These are phyloP conservation scores for Zymoseptoria brevis DNA, from an alignment of 2,329 filamentous ascomycete genomes.

Conservation along the genomic window DNA sequence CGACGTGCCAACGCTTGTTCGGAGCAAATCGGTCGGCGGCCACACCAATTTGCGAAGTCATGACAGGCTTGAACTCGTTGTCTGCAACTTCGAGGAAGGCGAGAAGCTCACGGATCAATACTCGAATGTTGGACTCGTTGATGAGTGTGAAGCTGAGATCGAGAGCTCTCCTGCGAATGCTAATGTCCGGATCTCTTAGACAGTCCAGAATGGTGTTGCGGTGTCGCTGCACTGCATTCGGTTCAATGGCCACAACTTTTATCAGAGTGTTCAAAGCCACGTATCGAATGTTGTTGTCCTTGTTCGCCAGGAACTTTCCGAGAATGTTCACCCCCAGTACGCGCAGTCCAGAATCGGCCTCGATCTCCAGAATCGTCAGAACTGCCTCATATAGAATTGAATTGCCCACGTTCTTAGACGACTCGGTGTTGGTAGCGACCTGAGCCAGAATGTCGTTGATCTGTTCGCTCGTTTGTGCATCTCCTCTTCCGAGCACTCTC, in stretches of 20 bases:
- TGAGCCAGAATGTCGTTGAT: constrained; percentile 94
- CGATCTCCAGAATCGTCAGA: constrained; percentile 92
- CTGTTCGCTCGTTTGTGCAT: constrained; percentile 81
- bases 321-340: constrained; percentile 97
- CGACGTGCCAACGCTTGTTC: constrained; percentile 96
- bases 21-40: constrained; percentile 93
- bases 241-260: constrained; percentile 96
- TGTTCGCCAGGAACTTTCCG: constrained; percentile 95
- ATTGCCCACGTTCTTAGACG: constrained; percentile 96
- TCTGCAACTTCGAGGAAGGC: constrained; percentile 96
- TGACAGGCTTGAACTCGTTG: constrained; percentile 96
- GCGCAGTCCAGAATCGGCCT: constrained; percentile 88
- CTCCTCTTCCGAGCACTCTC: constrained; percentile 76
- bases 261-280: constrained; percentile 95
- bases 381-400: constrained; percentile 97
- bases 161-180: constrained; percentile 87
- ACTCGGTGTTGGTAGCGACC: constrained; percentile 95
- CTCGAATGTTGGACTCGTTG: constrained; percentile 90
- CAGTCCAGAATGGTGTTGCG: constrained; percentile 97
- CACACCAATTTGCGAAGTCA: constrained; percentile 97
- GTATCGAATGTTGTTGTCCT: constrained; percentile 98
- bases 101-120: constrained; percentile 84
- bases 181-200: constrained; percentile 92
- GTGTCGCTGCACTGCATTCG: constrained; percentile 93
- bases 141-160: constrained; percentile 97